These are phyloP conservation scores for Dendrobium officinale DNA, from an alignment of 106 monocot species.

Conservation along the genomic window DNA sequence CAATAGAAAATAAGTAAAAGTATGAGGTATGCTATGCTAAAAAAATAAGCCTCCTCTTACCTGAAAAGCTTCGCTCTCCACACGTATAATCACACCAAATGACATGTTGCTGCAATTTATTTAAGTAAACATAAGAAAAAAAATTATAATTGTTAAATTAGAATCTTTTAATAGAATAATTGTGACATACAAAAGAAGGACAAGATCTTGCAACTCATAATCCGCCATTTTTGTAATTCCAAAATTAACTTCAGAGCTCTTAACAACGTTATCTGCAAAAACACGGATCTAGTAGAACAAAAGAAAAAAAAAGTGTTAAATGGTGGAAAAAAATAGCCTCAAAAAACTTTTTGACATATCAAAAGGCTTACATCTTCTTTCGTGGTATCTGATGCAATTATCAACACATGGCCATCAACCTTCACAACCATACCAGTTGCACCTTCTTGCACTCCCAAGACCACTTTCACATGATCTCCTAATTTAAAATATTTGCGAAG, in stretches of 20 bases:
- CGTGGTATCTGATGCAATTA: conserved; percentile 81
- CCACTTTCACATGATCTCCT: conserved; percentile 99
- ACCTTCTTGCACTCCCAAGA: conserved; percentile 90
- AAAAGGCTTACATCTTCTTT: conserved; percentile 78
- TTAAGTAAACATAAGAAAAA: conserved; percentile 8
- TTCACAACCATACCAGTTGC: conserved; percentile 99
- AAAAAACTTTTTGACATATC: background rate
- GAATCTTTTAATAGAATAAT: background rate
- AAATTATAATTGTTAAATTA: background rate
- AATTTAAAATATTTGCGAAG: conserved; percentile 95
- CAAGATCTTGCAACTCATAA: conserved; percentile 97
- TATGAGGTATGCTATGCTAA: background rate
- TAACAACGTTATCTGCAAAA: conserved; percentile 98
- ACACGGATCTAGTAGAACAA: conserved; percentile 61
- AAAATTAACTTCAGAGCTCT: conserved; percentile 94
- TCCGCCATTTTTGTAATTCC: conserved; percentile 87
- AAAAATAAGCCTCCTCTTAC: conserved; percentile 22
- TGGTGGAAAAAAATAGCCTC: background rate
- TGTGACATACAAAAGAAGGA: conserved; percentile 70
- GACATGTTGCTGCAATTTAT: conserved; percentile 56
- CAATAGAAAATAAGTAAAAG: background rate
- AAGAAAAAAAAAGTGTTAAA: background rate
- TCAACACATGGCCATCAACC: conserved; percentile 90
- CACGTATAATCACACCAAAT: conserved; percentile 91
- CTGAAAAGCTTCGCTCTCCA: conserved; percentile 93